Conservation (phyloP, 78 protist species). For the Cavenderia fasciculata region DNA sequence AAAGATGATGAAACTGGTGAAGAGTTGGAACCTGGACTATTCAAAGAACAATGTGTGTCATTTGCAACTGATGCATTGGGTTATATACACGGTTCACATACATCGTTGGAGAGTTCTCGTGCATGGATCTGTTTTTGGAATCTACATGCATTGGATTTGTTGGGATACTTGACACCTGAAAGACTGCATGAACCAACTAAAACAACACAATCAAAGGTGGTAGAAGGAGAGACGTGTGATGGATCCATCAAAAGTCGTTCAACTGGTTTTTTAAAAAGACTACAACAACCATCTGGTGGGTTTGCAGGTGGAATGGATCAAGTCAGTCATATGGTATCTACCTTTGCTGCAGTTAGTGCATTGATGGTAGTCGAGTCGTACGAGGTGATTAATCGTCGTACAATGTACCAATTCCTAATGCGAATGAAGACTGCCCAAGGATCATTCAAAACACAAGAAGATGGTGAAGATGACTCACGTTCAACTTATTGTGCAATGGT, state of each 20-base stretch:
- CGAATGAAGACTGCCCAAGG: slow-evolving; percentile 66
- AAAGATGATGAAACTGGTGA: not conserved
- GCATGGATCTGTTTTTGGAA: slow-evolving; percentile 97
- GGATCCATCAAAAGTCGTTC: too few relatives aligned
- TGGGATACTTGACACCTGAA: slow-evolving; percentile 57
- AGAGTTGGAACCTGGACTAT: not conserved
- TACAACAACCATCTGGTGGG: slow-evolving; percentile 77
- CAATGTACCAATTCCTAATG: slow-evolving; percentile 39
- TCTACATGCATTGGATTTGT: slow-evolving; percentile 88
- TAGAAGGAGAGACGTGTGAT: not conserved
- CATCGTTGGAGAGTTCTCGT: slow-evolving; percentile 46
- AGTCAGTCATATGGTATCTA: slow-evolving; percentile 96
- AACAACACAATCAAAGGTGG: not conserved
- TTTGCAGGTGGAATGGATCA: slow-evolving; percentile 89
- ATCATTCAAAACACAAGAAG: slow-evolving; percentile 90
- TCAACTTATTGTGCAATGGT: slow-evolving; percentile 89
- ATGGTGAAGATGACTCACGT: slow-evolving; percentile 91
- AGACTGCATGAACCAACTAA: not conserved
- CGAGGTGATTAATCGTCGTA: slow-evolving; percentile 67
- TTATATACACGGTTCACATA: slow-evolving; percentile 18
- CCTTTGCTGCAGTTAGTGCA: slow-evolving; percentile 96
- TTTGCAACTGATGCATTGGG: slow-evolving; percentile 10
- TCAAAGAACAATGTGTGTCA: too few relatives aligned
- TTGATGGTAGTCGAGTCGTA: slow-evolving; percentile 73
- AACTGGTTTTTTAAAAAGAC: not conserved